Percentiles rank a stretch among this genome's conserved stretches.
Conservation (phyloP, 768 basidiomycete species). For the Cystofilobasidium capitatum region DNA sequence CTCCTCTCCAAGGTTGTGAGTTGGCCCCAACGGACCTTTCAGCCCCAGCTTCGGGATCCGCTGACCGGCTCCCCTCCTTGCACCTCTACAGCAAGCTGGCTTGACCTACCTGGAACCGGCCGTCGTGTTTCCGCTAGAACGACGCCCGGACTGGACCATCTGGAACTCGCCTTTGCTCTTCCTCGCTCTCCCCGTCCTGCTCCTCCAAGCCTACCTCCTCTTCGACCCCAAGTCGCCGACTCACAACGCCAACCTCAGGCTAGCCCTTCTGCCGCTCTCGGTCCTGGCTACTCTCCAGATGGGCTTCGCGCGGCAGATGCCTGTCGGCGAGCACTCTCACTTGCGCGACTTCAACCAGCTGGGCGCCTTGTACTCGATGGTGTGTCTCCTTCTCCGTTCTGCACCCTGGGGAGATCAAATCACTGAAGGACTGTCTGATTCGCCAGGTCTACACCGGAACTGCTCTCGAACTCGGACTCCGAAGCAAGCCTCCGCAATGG, state of each 20-base stretch:
- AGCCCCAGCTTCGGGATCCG: neutral
- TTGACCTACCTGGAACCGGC: neutral
- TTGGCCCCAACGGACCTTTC: neutral
- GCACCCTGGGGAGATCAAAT: too few species aligned
- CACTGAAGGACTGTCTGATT: neutral
- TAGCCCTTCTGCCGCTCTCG: constrained; percentile 13
- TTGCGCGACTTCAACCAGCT: constrained; percentile 19
- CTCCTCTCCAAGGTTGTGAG: neutral
- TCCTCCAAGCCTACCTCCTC: constrained; percentile 19
- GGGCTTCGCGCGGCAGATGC: constrained; percentile 9
- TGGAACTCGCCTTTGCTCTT: constrained; percentile 1
- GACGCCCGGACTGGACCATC: neutral
- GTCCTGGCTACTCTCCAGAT: constrained; percentile 7
- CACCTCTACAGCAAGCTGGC: neutral
- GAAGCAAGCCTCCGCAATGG: constrained; percentile 5
- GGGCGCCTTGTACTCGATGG: neutral
- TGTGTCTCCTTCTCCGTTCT: neutral
- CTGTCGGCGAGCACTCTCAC: constrained; percentile 5
- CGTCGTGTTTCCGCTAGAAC: neutral
- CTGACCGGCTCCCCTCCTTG: neutral
- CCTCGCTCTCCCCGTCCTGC: constrained; percentile 3
- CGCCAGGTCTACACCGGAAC: constrained; percentile 4
- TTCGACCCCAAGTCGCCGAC: constrained; percentile 5
- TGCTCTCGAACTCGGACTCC: constrained; percentile 13
- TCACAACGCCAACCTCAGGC: constrained; percentile 1